Evolutionary conservation across 805 yeast species (phyloP), one percentile per base, ranked within the genome.

Genomic region (Zygoascus flipseniorum): DNA sequence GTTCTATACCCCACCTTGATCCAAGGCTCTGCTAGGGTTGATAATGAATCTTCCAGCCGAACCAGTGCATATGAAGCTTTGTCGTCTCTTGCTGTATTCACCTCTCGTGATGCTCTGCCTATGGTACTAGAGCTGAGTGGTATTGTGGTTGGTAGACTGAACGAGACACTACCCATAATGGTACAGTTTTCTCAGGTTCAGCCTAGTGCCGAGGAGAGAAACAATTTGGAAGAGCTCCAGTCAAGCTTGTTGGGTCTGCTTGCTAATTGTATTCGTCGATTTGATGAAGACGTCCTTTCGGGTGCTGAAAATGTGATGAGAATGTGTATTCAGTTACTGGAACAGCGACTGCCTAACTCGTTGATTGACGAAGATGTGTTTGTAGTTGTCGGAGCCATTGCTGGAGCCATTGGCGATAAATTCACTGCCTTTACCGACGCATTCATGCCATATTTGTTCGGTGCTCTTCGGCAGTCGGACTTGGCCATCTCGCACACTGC

Each of bases 61-160:
- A 92, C 98, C 1, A 89, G 97, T n/a, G 95, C 98, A 1, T 93
- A 89, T 68, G 97, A 95, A 70, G 95, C 97, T 0, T 73, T 93
- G 60, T 83, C 96, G 1, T 77, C 92, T 0, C 73, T 90, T 64
- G 96, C 92, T 23, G 76, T 82, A 48, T 85, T 79, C 68, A 77
- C 92, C 63, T 81, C 95, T 5, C 76, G 75, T 46, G 86, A 81
- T 62, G 85, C 85, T 43, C 75, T 86, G 68, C 81, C 80, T 39
- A 69, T 82, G 23, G 83, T 90, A 39, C 83, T 85, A 56, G 75
- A 77, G 47, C 79, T 92, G 60, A 95, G 97, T 1, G 72, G 81
- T 8, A 90, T 85, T 60, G 82, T 85, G 26, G 75, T 92, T 64
- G 72, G 71, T 55, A 81, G 96, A 60, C 76, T 93, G 59, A 87